Evolutionary conservation across 331 rosid genomes (phyloP), one percentile per base, ranked within the genome.

Genomic region (Pyrus hybrid): DNA sequence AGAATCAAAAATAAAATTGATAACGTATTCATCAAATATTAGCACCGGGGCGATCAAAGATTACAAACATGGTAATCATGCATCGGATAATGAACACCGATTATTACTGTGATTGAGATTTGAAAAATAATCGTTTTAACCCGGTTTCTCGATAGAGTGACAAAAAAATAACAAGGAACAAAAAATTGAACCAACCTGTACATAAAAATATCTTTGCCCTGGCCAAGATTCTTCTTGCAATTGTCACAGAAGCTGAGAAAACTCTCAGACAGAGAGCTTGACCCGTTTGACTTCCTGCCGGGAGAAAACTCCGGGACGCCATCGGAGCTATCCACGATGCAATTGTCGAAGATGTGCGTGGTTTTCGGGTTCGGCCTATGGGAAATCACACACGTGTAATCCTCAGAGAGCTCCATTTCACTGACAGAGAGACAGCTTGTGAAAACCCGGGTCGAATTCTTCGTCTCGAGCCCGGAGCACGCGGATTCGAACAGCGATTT

Each of bases 351-450:
- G 64, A 94, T 94, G 49, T 90, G 98, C 20, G 85, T 90, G 51
- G 97, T 88, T 86, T 71, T 84, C 12, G 99, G 97, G 60, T 90
- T 94, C 0, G 97, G 95, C 0, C 97, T 92, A 54, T 85, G 96
- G 0, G 83, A 78, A 43, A 89, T 92, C 72, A 94, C 96, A 5
- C 99, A 91, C 2, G 99, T 90, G 35, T 94, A 94, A 28, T 94
- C 97, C 80, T 94, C 99, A 1, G 97, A 94, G 4, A 83, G 91
- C 83, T 86, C 96, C 87, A 94, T 94, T 80, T 93, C 93, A 4
- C 77, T 85, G 10, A 87, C 87, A 60, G 96, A 83, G 58, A 90
- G 85, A 71, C 84, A 77, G 33, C 92, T 86, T 10, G 65, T 37
- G 71, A 87, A 84, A 56, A 83, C 84, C 54, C 77, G 68, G 14